phyloP scores from a whole-genome alignment of 176 grass and related monocot species.

The Chloris gayana region DNA sequence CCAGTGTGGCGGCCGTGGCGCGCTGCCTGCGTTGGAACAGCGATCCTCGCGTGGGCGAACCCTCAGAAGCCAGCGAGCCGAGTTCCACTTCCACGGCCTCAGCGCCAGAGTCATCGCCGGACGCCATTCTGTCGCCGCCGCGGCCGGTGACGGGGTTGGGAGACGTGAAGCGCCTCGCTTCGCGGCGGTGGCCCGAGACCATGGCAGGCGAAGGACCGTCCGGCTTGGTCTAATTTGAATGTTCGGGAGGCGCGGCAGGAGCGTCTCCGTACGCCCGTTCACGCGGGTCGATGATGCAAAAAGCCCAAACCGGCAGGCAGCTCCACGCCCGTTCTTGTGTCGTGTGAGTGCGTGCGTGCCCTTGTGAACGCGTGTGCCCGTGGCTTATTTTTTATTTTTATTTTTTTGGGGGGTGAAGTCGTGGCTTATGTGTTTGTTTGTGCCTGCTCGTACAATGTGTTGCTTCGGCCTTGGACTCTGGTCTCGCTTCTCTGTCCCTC shows the following conservation, averaged over 20 bases:
- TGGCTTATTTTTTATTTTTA: too few relatives aligned
- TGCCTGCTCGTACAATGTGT: conserved; percentile 8
- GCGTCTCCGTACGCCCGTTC: background rate
- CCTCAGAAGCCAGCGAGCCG: background rate
- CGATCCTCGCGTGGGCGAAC: background rate
- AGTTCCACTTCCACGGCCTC: background rate
- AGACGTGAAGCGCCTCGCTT: conserved; percentile 45
- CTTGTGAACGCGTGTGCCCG: background rate
- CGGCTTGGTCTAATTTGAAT: conserved; percentile 17
- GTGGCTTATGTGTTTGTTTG: background rate
- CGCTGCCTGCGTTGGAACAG: background rate
- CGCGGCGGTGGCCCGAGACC: conserved; percentile 43
- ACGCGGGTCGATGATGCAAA: background rate
- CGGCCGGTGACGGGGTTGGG: conserved; percentile 14
- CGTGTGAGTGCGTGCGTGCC: background rate
- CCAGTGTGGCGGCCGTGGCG: conserved; percentile 3
- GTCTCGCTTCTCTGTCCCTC: background rate
- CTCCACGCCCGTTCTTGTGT: background rate
- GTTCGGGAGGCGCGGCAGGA: background rate
- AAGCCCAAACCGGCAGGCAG: background rate
- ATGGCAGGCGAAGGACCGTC: background rate
- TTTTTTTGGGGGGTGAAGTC: too few relatives aligned
- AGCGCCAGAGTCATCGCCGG: background rate
- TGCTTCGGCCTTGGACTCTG: conserved; percentile 3
- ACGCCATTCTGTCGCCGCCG: conserved; percentile 9